Evolutionary conservation across 257 asterid species (phyloP).

Genomic region (Handroanthus guayacan): DNA sequence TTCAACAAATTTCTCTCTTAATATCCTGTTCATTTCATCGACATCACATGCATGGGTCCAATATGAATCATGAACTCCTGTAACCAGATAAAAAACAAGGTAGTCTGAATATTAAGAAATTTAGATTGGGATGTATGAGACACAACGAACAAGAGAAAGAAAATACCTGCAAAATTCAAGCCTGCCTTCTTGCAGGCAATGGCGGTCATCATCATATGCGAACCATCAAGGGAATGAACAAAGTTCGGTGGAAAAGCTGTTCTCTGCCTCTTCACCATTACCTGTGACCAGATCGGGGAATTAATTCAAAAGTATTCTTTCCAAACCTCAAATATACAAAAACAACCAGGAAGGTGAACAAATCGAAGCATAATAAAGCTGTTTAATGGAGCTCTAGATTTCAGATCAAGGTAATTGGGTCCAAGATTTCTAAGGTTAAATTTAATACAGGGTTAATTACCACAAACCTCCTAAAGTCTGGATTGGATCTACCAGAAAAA

Average conservation of each 20-base stretch:
- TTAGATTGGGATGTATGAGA: constrained; percentile 22
- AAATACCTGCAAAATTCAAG: constrained; percentile 86
- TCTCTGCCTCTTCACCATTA: constrained; percentile 89
- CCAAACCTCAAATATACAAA: too few species aligned
- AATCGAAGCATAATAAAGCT: constrained; percentile 21
- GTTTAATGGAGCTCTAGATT: constrained; percentile 12
- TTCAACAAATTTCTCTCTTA: constrained; percentile 89
- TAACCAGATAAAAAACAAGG: constrained; percentile 31
- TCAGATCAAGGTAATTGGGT: neutral
- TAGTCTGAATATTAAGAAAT: constrained; percentile 11
- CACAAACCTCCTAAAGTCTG: too few species aligned
- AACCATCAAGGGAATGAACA: constrained; percentile 96
- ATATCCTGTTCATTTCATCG: constrained; percentile 73
- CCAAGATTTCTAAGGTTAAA: constrained; percentile 5
- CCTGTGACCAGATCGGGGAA: constrained; percentile 49
- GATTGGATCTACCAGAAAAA: too few species aligned
- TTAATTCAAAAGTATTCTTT: neutral
- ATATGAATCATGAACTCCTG: constrained; percentile 99
- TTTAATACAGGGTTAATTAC: neutral
- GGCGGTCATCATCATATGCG: constrained; percentile 99
- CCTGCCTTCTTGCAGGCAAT: constrained; percentile 90
- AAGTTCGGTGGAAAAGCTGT: constrained; percentile 98
- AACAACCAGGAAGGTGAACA: neutral
- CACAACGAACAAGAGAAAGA: constrained; percentile 16
- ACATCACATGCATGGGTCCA: constrained; percentile 99